Percentiles rank a stretch among this genome's conserved stretches.
phyloP scores from a whole-genome alignment of 768 basidiomycete species.

The Strobilomyces echinocephalus region DNA sequence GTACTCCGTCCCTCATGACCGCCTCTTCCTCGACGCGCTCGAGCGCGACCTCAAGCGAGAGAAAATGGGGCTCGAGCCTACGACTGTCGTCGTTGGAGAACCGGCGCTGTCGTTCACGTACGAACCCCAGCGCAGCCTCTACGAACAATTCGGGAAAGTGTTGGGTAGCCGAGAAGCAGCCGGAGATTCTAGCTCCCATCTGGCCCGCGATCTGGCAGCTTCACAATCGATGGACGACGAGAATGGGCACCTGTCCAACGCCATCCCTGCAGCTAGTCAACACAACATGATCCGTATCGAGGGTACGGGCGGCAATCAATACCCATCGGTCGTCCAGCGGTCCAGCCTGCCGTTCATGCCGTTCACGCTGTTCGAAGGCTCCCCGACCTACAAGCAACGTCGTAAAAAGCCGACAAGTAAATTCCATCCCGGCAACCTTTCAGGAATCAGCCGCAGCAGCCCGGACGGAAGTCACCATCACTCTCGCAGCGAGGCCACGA shows the following conservation, averaged over 20 bases:
- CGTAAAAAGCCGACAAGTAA: slow-evolving; percentile 63
- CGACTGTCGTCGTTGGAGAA: slow-evolving; percentile 71
- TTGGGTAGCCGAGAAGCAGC: slow-evolving; percentile 34
- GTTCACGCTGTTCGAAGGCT: slow-evolving; percentile 78
- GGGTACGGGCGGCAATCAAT: slow-evolving; percentile 11
- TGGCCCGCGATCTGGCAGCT: slow-evolving; percentile 24
- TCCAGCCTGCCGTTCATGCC: slow-evolving; percentile 46
- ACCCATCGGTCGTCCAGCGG: slow-evolving; percentile 18
- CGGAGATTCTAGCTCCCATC: slow-evolving; percentile 31
- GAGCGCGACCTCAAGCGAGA: slow-evolving; percentile 96
- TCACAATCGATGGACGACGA: slow-evolving; percentile 10
- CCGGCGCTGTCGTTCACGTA: slow-evolving; percentile 87
- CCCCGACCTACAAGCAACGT: slow-evolving; percentile 84
- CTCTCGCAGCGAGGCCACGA: slow-evolving; percentile 7
- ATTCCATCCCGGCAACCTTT: slow-evolving; percentile 23
- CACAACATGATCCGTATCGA: slow-evolving; percentile 27
- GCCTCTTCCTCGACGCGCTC: slow-evolving; percentile 93
- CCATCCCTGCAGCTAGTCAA: slow-evolving; percentile 3
- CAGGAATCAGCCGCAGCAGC: slow-evolving; percentile 26
- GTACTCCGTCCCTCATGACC: slow-evolving; percentile 97
- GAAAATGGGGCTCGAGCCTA: slow-evolving; percentile 84
- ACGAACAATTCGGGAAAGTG: slow-evolving; percentile 75
- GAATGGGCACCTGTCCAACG: slow-evolving; percentile 13
- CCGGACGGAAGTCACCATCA: slow-evolving; percentile 20
- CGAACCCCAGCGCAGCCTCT: slow-evolving; percentile 79